Base-by-base conservation (phyloP, 2,329 filamentous ascomycete species). In the Monosporascus sp. region DNA sequence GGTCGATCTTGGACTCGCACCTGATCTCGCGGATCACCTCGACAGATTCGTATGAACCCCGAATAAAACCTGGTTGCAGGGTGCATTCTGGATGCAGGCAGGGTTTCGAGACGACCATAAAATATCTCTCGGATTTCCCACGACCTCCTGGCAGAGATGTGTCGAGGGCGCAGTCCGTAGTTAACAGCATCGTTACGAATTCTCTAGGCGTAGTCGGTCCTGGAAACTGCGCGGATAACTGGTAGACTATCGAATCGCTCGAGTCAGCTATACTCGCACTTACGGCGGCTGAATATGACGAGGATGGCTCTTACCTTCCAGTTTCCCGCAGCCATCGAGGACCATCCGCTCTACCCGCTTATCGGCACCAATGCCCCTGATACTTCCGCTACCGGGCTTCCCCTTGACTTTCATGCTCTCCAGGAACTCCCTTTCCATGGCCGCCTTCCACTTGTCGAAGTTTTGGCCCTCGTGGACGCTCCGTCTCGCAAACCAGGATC, bases 11-110 rank as follows among this genome's bases (percentile, higher is more conserved):
- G 24, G 24, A 67, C 44, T 76, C 73, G 9, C 84, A 66, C 1
- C 85, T 86, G 15, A 97, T 80, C 70, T 97, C 92, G 48, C 92
- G 80, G 53, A 97, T 92, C 59, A 96, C 79, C 70, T 97, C 93
- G 17, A 97, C 87, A 1, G 89, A 95, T 73, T 97, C 92, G 62
- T 97, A 97, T 57, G 85, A 79, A 3, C 92, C 93, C 41, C 90
- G 81, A 48, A 96, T 89, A 66, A 86, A 93, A 17, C 89, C 89
- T 54, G 81, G 73, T 9, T 86, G 78, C 14, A 80, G 78, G 20
- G 86, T 85, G 36, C 88, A 86, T 54, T 90, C 83, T 0, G 86
- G 84, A 66, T 97, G 91, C 20, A 80, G 70, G 63, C 90, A 89
- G 1, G 93, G 93, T 68, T 88, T 91, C 2, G 91, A 96, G 3